A percentile compares a stretch with the other conserved stretches of the same genome.
These are phyloP conservation scores for Corymbia calophylla DNA, from an alignment of 441 rosid species.

Conservation along the genomic window DNA sequence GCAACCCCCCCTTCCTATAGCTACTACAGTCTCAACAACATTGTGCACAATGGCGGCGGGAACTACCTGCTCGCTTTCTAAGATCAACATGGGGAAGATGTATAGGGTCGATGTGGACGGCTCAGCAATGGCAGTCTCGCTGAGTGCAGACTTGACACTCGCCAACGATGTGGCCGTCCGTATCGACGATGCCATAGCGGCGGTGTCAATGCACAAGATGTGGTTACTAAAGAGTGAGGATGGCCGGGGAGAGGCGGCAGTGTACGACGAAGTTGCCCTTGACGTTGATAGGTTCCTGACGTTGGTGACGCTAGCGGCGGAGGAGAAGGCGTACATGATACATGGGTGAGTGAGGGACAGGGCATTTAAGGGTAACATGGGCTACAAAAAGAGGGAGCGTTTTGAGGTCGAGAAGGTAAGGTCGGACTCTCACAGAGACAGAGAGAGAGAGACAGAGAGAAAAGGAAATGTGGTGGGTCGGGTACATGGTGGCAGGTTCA, in stretches of 20 bases:
- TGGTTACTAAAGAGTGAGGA: slow-evolving; percentile 65
- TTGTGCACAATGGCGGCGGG: slow-evolving; percentile 57
- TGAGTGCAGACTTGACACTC: slow-evolving; percentile 31
- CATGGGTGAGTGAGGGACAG: slow-evolving; percentile 44
- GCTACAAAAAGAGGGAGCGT: slow-evolving; percentile 27
- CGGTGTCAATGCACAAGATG: slow-evolving; percentile 38
- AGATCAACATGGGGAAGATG: slow-evolving; percentile 62
- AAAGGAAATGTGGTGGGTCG: slow-evolving; percentile 47
- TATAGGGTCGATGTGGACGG: slow-evolving; percentile 60
- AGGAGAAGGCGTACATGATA: slow-evolving; percentile 59
- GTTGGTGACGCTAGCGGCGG: slow-evolving; percentile 41
- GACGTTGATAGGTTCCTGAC: slow-evolving; percentile 48
- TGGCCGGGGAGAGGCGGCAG: slow-evolving; percentile 66
- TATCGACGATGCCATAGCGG: slow-evolving; percentile 48
- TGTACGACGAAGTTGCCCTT: slow-evolving; percentile 50
- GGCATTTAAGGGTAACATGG: slow-evolving; percentile 21
- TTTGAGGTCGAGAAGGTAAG: slow-evolving; percentile 52
- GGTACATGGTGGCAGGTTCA: slow-evolving; percentile 51
- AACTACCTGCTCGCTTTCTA: slow-evolving; percentile 54
- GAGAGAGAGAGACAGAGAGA: slow-evolving; percentile 14
- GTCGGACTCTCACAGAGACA: slow-evolving; percentile 11
- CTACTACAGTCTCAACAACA: slow-evolving; percentile 48
- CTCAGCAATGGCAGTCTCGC: slow-evolving; percentile 37
- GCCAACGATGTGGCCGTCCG: slow-evolving; percentile 52
- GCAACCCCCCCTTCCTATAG: slow-evolving; percentile 9